Base-by-base conservation (phyloP, 441 rosid species). In the Pelargonium cotyledonis region DNA sequence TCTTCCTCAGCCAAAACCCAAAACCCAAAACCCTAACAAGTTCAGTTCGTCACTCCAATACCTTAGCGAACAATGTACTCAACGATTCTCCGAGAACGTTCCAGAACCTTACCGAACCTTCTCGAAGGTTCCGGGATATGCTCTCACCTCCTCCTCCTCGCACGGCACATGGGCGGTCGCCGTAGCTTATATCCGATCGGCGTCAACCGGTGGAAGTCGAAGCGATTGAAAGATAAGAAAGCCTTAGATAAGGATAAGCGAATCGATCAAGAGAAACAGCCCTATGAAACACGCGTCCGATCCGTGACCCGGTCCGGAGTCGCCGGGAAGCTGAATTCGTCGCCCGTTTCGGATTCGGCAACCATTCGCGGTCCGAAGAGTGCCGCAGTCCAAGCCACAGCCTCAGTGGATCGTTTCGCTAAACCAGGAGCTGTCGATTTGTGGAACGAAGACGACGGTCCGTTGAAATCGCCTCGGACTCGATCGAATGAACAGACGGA, bases 151-250 rank as follows among this genome's bases (percentile, higher is more conserved):
- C 31, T 31, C 35, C 35, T 87, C 65, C 76, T 85, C 75, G 41
- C 62, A 4, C 89, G 99, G 4, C 49, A 78, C 62, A 95, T 95
- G 99, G 98, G 96, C 47, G 99, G 97, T 2, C 98, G 98, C 40
- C 98, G 98, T 0, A 85, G 99, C 63, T 92, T 95, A 4, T 95
- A 90, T 53, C 99, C 98, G 0, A 97, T 96, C 35, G 98, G 97
- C 9, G 58, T 90, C 10, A 92, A 95, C 89, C 88, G 92, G 80
- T 95, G 96, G 99, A 96, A 92, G 41, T 95, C 98, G 98, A 95
- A 92, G 81, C 95, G 96, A 19, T 81, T 95, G 77, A 97, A 92
- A 80, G 98, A 95, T 86, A 92, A 90, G 80, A 85, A 83, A 75
- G 98, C 95, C 40, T 77, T 66, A 75, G 99, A 95, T 77, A 95